These are phyloP conservation scores for Delphinella strobiligena DNA, from an alignment of 2,329 filamentous ascomycete species.

Conservation along the genomic window DNA sequence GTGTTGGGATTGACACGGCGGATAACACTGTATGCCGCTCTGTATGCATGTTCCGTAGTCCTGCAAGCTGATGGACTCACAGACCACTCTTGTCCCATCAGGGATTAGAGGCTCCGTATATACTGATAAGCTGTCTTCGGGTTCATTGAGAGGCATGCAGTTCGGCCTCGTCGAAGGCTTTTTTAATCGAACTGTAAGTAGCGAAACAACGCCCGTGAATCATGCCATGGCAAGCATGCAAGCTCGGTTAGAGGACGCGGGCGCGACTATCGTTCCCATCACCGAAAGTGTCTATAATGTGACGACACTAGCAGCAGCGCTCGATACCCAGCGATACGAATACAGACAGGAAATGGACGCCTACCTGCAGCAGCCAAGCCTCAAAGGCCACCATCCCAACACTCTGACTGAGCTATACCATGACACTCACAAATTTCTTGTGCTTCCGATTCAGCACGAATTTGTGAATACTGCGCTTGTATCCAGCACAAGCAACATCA, in stretches of 20 bases:
- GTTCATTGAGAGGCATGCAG: slow-evolving; percentile 27
- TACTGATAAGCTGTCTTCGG: slow-evolving; percentile 24
- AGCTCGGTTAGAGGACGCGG: slow-evolving; percentile 32
- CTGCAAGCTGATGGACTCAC: neutral
- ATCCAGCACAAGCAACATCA: slow-evolving; percentile 40
- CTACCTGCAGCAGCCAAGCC: slow-evolving; percentile 39
- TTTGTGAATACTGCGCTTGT: slow-evolving; percentile 39
- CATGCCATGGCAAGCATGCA: slow-evolving; percentile 37
- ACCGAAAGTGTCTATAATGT: slow-evolving; percentile 39
- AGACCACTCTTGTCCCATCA: slow-evolving; percentile 35
- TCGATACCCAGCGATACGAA: slow-evolving; percentile 52
- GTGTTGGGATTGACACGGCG: slow-evolving; percentile 36
- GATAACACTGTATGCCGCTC: slow-evolving; percentile 35
- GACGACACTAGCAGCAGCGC: slow-evolving; percentile 31
- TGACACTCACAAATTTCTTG: slow-evolving; percentile 39
- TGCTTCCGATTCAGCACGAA: slow-evolving; percentile 47
- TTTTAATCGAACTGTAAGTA: slow-evolving; percentile 39
- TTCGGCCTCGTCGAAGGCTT: slow-evolving; percentile 45
- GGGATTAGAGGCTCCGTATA: slow-evolving; percentile 35
- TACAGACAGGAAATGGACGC: slow-evolving; percentile 42
- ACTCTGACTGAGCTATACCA: slow-evolving; percentile 39
- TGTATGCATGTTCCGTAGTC: too few species aligned
- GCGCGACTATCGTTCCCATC: slow-evolving; percentile 41
- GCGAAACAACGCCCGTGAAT: slow-evolving; percentile 48
- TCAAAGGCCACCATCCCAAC: slow-evolving; percentile 30